Base-by-base conservation (phyloP, 2,329 filamentous ascomycete species). In the Trichoderma breve region DNA sequence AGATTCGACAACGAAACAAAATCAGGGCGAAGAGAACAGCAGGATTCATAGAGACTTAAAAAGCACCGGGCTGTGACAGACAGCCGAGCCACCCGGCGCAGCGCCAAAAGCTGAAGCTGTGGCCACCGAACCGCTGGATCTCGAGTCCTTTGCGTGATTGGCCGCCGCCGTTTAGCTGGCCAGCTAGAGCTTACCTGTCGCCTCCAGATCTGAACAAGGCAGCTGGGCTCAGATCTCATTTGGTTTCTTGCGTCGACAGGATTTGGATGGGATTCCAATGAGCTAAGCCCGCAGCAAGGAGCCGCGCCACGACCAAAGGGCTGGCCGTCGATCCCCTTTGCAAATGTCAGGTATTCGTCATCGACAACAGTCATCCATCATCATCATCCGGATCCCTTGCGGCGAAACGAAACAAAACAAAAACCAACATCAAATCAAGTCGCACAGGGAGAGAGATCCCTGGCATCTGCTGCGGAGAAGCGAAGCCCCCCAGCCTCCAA, bases 71-170 rank as follows among this genome's bases (percentile, higher is more conserved):
- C 32, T 58, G 64, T 14, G 64, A 24, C 55, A 51, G 43, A 69
- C 36, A 39, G 66, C 66, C 66, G 66, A 69, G 66, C 66, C 66
- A 69, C 66, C 66, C 66, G 66, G 66, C 65, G 53, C 24, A 21
- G 65, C 65, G 34, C 53, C 53, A 47, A 65, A 58, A 18, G 21
- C 30, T 57, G 34, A 21, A 47, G 55, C 66, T n/a, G 55, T 51
- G 55, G 55, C 66, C 66, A 61, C 34, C 66, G 55, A 69, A 21
- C 55, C 24, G 30, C 34, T 58, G 65, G 51, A 60, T 68, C 65
- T 21, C 30, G 24, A 3, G 12, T 18, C 34, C 32, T 15, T 5
- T 47, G 39, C 26, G 53, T 68, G 65, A 68, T 68, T 68, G 65
- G 65, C 55, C 51, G 30, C 18, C n/a, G 32, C 18, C 26, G n/a